Evolutionary conservation across 805 yeast species (phyloP), one percentile per base, ranked within the genome.

Genomic region (Kodamaea sagamina): DNA sequence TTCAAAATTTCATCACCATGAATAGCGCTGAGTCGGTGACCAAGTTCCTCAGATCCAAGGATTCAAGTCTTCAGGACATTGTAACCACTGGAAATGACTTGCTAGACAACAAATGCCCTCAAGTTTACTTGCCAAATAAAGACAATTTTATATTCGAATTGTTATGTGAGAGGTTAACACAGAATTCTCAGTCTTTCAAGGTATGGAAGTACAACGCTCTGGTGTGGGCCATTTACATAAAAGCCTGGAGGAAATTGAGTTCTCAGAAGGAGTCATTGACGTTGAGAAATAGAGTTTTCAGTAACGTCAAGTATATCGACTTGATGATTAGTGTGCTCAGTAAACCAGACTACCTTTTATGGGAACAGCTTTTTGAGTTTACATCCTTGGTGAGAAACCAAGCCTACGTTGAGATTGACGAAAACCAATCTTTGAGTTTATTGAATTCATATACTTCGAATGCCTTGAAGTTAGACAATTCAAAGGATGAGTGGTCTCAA

Each of bases 81-180:
- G 62, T 71, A 10, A 52, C 35, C 34, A 63, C 58, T 32, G 66
- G 67, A 5, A 46, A 37, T 29, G 53, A 52, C 27, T 61, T 71
- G 22, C 55, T 77, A 15, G 67, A 59, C 21, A 62, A 57, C 13
- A 42, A 58, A 28, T 43, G 58, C 6, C 42, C 24, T 46, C 41
- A 57, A 42, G 66, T 78, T 1, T 72, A 67, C 42, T 69, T 85
- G 10, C 90, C 89, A 6, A 76, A 81, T 44, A 65, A 65, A 42
- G 72, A 73, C 17, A 54, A 61, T 0, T 85, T 85, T 49, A 62
- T 83, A 3, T 67, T 83, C 39, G 86, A 81, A 37, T 64, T 85
- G 25, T 47, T 84, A 1, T 69, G 78, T 40, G 88, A 83, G 54
- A 67, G 89, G 42, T 59, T 84, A 53, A 74, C 75, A 44, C 86